phyloP scores from a whole-genome alignment of 2,329 filamentous ascomycete genomes.

The Trichoderma koningii region DNA sequence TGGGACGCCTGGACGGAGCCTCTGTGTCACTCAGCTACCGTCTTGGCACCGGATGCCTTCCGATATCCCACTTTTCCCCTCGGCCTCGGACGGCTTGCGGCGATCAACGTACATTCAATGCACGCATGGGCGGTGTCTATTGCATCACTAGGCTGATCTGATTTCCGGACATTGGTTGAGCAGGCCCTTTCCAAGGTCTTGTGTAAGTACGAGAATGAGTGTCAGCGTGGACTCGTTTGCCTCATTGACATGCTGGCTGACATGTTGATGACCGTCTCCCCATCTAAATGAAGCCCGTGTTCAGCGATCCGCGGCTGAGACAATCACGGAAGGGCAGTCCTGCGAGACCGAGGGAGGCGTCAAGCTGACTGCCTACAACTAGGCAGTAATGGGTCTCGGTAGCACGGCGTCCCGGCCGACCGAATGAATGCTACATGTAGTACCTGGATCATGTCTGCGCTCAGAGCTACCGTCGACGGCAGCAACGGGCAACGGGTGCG shows the following conservation, averaged over 20 bases:
- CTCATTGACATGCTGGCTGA: neutral
- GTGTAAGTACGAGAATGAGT: neutral
- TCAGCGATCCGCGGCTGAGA: neutral
- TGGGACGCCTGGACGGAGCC: neutral
- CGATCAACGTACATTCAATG: neutral
- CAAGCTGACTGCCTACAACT: neutral
- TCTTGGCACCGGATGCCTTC: slow-evolving; percentile 24
- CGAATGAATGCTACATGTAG: neutral
- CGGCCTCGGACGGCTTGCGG: neutral
- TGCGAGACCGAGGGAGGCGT: neutral
- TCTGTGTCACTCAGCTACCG: slow-evolving; percentile 20
- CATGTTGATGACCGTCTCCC: neutral
- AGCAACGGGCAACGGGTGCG: neutral
- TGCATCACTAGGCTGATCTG: slow-evolving; percentile 9
- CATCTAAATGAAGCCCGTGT: too few species aligned
- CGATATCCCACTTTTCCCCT: slow-evolving; percentile 16
- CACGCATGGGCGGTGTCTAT: neutral
- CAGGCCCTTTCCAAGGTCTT: neutral
- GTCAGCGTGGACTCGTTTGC: neutral
- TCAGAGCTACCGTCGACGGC: neutral
- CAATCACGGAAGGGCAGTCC: neutral
- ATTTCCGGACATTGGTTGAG: neutral
- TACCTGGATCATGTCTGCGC: neutral
- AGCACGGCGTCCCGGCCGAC: neutral
- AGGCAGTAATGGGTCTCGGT: neutral